Conservation (phyloP, 1,139 yeast genomes). For the Hyphopichia wangnamkhiaoensis region DNA sequence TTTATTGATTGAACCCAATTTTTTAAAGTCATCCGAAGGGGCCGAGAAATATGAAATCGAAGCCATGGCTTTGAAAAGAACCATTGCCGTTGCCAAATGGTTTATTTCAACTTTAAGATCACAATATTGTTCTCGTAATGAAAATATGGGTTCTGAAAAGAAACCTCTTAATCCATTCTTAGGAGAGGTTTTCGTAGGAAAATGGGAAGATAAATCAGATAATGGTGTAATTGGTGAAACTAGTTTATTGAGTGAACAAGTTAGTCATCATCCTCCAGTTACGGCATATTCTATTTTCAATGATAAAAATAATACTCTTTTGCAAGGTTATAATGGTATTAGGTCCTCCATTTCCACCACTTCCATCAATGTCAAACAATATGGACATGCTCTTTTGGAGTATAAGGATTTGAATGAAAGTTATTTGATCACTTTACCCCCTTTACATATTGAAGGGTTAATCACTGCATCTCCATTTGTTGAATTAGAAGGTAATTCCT, state of each 20-base stretch:
- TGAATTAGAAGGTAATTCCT: constrained; percentile 83
- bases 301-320: constrained; percentile 62
- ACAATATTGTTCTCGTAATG: constrained; percentile 91
- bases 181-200: constrained; percentile 90
- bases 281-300: constrained; percentile 84
- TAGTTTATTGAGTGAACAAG: constrained; percentile 81
- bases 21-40: constrained; percentile 37
- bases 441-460: constrained; percentile 93
- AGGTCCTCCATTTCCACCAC: constrained; percentile 79
- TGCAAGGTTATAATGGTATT: constrained; percentile 89
- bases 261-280: constrained; percentile 93
- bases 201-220: constrained; percentile 61
- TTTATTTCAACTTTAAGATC: constrained; percentile 88
- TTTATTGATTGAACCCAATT: constrained; percentile 70
- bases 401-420: constrained; percentile 63
- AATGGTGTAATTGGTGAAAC: constrained; percentile 66
- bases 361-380: constrained; percentile 81
- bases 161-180: constrained; percentile 93
- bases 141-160: constrained; percentile 88
- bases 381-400: constrained; percentile 81
- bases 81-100: constrained; percentile 86
- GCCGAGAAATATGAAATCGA: constrained; percentile 45
- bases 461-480: constrained; percentile 88
- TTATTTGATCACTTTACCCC: constrained; percentile 85
- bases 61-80: constrained; percentile 57